Percentiles rank a stretch among this genome's conserved stretches.
These are phyloP conservation scores for Oenanthe sinensis DNA, from an alignment of 129 eudicot species.

Conservation along the genomic window DNA sequence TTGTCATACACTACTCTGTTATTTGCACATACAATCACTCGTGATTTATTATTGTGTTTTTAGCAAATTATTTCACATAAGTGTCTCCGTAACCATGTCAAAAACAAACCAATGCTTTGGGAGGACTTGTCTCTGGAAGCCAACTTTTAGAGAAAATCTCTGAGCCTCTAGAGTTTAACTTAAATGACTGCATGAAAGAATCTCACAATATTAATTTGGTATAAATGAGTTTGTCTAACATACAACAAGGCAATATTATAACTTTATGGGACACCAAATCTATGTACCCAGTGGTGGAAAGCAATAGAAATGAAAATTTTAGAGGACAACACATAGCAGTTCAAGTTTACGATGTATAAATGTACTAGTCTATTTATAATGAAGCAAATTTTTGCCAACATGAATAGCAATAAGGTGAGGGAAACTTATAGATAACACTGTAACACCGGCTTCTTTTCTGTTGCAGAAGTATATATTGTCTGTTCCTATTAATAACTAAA, in stretches of 20 bases:
- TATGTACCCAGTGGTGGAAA: neutral
- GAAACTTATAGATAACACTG: neutral
- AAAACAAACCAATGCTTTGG: conserved; percentile 66
- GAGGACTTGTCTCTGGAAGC: conserved; percentile 67
- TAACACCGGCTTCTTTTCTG: neutral
- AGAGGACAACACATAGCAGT: neutral
- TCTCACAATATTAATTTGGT: conserved; percentile 14
- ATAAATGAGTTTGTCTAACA: conserved; percentile 3
- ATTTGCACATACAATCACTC: too few species aligned
- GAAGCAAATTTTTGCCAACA: neutral
- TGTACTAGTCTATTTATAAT: neutral
- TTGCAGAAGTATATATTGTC: too few species aligned
- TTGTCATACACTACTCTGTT: too few species aligned
- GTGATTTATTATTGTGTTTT: too few species aligned
- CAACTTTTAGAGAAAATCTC: conserved; percentile 86
- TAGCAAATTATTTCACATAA: neutral
- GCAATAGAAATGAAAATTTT: neutral
- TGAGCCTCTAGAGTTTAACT: conserved; percentile 72
- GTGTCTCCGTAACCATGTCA: conserved; percentile 99
- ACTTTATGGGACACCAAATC: neutral
- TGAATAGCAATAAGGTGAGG: neutral
- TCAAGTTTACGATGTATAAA: neutral
- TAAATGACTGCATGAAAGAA: conserved; percentile 52
- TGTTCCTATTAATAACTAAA: neutral
- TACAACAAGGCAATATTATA: neutral